Evolutionary conservation across 202 grass and related monocot species (phyloP).

Genomic region (Cymbopogon flexuosus): DNA sequence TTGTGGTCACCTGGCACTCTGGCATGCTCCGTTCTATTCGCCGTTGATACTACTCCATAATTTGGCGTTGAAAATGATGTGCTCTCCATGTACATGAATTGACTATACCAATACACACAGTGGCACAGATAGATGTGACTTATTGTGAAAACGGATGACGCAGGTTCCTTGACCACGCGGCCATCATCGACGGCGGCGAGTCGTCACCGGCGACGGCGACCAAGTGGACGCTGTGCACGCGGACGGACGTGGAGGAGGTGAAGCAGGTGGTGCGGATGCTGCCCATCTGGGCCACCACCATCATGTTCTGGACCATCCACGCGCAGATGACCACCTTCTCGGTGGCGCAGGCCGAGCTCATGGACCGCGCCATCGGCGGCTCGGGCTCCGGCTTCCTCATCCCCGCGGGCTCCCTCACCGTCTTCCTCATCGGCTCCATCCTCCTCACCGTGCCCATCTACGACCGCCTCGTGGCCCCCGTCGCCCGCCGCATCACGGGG

Average conservation of each 20-base stretch:
- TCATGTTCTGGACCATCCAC: constrained; percentile 71
- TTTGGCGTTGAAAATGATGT: background rate
- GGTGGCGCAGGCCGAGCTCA: constrained; percentile 49
- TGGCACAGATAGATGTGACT: background rate
- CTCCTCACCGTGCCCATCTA: constrained; percentile 65
- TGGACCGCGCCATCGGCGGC: constrained; percentile 57
- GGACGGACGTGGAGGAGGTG: constrained; percentile 70
- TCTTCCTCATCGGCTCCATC: constrained; percentile 68
- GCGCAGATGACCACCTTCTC: constrained; percentile 79
- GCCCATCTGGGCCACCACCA: constrained; percentile 62
- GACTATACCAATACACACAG: background rate
- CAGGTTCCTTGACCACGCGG: constrained; percentile 60
- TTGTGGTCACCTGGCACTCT: too few relatives aligned
- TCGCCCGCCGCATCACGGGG: constrained; percentile 39
- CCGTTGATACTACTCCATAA: background rate
- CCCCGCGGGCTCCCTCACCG: constrained; percentile 54
- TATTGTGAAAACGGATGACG: background rate
- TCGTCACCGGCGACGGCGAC: background rate
- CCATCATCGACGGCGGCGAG: constrained; percentile 18
- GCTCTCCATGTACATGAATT: background rate
- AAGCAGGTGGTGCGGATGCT: constrained; percentile 73
- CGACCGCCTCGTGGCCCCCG: constrained; percentile 47
- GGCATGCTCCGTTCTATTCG: too few relatives aligned
- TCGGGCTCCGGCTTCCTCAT: constrained; percentile 36
- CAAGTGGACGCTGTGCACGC: constrained; percentile 46